Conservation (phyloP, 2,329 filamentous ascomycete species). For the Capronia coronata region DNA sequence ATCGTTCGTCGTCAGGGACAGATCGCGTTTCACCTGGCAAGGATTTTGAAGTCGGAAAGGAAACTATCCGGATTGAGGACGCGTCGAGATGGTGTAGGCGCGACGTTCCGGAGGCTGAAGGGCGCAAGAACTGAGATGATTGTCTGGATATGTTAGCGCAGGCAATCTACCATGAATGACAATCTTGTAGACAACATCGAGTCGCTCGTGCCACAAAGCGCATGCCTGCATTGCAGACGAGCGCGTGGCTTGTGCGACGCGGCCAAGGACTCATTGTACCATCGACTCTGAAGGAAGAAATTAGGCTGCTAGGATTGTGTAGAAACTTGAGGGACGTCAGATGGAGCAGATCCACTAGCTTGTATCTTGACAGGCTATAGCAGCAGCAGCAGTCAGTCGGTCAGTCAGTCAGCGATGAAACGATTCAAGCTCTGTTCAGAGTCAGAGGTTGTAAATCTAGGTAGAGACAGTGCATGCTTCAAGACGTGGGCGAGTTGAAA, state of each 20-base stretch:
- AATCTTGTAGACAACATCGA: background rate
- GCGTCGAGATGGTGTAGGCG: background rate
- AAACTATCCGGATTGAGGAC: conserved; percentile 3
- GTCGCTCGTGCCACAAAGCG: conserved; percentile 15
- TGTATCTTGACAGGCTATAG: background rate
- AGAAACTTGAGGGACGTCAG: background rate
- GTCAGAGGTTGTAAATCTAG: conserved; percentile 11
- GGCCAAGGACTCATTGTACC: background rate
- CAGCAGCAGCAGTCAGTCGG: background rate
- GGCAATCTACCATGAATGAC: background rate
- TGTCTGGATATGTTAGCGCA: background rate
- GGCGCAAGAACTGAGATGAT: background rate
- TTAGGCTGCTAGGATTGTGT: background rate
- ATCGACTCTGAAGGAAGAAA: background rate
- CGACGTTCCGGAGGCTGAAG: background rate
- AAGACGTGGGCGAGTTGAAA: conserved; percentile 15
- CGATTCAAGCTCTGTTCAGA: conserved; percentile 1
- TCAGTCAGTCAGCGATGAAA: background rate
- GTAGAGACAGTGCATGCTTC: conserved; percentile 16
- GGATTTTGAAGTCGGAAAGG: conserved; percentile 13
- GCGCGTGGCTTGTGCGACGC: conserved; percentile 17
- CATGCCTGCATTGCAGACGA: conserved; percentile 5
- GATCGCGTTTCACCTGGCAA: conserved; percentile 19
- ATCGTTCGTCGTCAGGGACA: conserved; percentile 9
- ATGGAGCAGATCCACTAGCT: background rate